Evolutionary conservation across 768 basidiomycete species (phyloP), one percentile per base, ranked within the genome.

Genomic region (Auricularia sp.): DNA sequence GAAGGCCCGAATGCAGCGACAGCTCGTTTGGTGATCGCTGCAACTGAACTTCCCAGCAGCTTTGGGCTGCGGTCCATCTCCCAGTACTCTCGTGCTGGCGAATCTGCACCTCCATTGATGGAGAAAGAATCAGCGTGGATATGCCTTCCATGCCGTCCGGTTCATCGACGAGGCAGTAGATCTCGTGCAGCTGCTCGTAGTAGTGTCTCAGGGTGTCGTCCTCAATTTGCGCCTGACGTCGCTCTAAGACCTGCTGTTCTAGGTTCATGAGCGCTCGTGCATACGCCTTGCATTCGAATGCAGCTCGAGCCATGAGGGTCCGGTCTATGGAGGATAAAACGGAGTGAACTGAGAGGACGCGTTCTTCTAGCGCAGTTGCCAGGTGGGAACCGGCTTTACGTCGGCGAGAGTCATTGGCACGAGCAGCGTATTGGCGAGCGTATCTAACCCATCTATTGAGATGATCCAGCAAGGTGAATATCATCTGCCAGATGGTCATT

Each of bases 141-240:
- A 98, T 83, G 0, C 97, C 97, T 76, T 98, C 95, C 97, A 99
- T 99, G 16, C 97, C 97, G 75, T 99, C 97, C 0, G 97, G 97
- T 74, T 99, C 94, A 72, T 99, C 93, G 6, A 99, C 80, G 64
- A 94, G 85, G 12, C 96, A 88, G 73, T 99, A 99, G 66, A 98
- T 95, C 74, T 97, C 88, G 69, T 99, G 97, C 6, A 99, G 78
- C 18, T 86, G 85, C 70, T 98, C 97, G 72, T 93, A 98, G 71
- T 91, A 84, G 18, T 76, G 76, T 61, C 90, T 80, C 2, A 92
- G 77, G 39, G 88, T 82, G 4, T 71, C 70, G 66, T 77, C 77
- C 35, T 76, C 64, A 2, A 78, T 75, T 2, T 77, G 73, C 74
- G 76, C 68, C 33, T 67, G 67, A 21, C 74, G 71, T 43, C 56